Evolutionary conservation across 331 rosid species (phyloP).

Genomic region (Telfairia occidentalis): DNA sequence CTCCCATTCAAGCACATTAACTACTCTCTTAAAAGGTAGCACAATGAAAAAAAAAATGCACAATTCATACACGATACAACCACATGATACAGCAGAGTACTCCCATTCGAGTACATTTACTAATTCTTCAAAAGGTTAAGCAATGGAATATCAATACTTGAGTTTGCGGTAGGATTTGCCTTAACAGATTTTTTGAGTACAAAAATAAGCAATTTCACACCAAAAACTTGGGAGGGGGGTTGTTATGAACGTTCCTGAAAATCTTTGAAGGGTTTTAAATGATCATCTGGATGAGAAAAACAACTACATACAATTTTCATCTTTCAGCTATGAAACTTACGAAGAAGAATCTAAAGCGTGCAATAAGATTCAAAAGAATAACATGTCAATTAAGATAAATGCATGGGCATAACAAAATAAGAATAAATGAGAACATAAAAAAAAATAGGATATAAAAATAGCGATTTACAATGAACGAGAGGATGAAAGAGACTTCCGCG

Average conservation of each 20-base stretch:
- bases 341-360: not conserved
- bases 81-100: not conserved
- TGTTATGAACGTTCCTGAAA: not conserved
- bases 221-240: not conserved
- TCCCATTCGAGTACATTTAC: not conserved
- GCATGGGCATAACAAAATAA: not conserved
- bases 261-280: not conserved
- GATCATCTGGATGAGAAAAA: not conserved
- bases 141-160: not conserved
- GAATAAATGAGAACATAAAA: not conserved
- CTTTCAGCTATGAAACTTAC: not conserved
- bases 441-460: not conserved
- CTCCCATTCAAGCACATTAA: not conserved
- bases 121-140: not conserved
- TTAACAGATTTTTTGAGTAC: not conserved
- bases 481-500: slow-evolving; percentile 38
- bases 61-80: not conserved
- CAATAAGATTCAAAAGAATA: not conserved
- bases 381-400: not conserved
- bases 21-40: not conserved
- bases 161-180: not conserved
- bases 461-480: slow-evolving; percentile 38
- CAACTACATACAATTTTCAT: not conserved
- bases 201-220: not conserved
- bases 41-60: not conserved